Evolutionary conservation across 352 stramenopile species (phyloP).

Genomic region (Phytophthora fragariae): DNA sequence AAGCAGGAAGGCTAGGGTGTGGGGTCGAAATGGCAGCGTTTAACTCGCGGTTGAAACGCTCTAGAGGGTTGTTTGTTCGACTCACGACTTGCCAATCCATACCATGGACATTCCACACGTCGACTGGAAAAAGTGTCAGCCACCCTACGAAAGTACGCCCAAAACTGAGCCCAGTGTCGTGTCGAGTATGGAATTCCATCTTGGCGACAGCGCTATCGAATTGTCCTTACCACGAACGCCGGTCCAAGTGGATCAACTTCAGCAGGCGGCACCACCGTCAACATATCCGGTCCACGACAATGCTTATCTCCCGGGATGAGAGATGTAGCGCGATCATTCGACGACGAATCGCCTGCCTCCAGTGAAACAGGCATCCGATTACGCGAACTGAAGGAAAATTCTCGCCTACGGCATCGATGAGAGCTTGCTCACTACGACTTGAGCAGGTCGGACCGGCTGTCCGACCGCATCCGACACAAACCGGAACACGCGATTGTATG

Average conservation of each 20-base stretch:
- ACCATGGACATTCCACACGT: slow-evolving; percentile 8
- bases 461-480: neutral
- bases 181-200: neutral
- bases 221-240: too few species aligned
- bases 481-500: neutral
- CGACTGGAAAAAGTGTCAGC: neutral
- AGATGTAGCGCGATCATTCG: neutral
- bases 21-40: neutral
- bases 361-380: neutral
- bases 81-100: neutral
- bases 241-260: neutral
- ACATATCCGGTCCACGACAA: slow-evolving; percentile 8
- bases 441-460: neutral
- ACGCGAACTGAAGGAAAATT: neutral
- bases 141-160: neutral
- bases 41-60: slow-evolving; percentile 4
- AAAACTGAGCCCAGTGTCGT: neutral
- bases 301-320: neutral
- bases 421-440: neutral
- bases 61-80: slow-evolving; percentile 1
- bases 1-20: neutral
- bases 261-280: neutral
- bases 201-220: too few species aligned
- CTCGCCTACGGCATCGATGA: neutral
- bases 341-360: slow-evolving; percentile 1